Conservation (phyloP, 169 alveolate genomes). For the Eimeria praecox region DNA sequence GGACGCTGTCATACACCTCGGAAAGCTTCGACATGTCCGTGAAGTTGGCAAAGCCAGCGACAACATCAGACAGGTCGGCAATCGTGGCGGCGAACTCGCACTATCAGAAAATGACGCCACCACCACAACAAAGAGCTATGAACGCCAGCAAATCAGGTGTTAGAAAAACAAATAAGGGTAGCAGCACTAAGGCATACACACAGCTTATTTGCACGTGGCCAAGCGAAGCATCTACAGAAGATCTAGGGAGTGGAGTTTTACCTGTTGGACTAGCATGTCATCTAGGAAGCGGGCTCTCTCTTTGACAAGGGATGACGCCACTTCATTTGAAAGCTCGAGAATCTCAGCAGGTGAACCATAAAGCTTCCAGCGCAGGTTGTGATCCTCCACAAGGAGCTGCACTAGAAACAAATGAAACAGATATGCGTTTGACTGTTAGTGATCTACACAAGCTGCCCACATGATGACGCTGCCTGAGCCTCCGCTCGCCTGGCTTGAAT, state of each 20-base stretch:
- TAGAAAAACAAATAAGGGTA: not conserved
- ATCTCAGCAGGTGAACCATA: slow-evolving; percentile 93
- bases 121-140: not conserved
- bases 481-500: not conserved
- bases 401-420: slow-evolving; percentile 24
- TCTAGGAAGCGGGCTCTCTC: slow-evolving; percentile 91
- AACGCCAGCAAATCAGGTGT: not conserved
- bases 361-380: slow-evolving; percentile 92
- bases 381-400: slow-evolving; percentile 89
- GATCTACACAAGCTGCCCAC: slow-evolving; percentile 24
- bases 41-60: slow-evolving; percentile 89
- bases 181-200: not conserved
- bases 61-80: slow-evolving; percentile 90
- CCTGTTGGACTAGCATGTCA: slow-evolving; percentile 90
- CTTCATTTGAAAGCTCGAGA: slow-evolving; percentile 88
- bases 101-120: not conserved
- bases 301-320: slow-evolving; percentile 90
- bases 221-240: not conserved
- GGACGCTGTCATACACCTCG: slow-evolving; percentile 90
- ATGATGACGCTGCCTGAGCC: not conserved
- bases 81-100: slow-evolving; percentile 93
- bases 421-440: slow-evolving; percentile 12
- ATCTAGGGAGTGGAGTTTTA: not conserved
- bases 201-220: not conserved
- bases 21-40: slow-evolving; percentile 88